A percentile compares a stretch with the other conserved stretches of the same genome.
phyloP scores from a whole-genome alignment of 768 basidiomycete genomes.

The Pulveroboletus ravenelii region DNA sequence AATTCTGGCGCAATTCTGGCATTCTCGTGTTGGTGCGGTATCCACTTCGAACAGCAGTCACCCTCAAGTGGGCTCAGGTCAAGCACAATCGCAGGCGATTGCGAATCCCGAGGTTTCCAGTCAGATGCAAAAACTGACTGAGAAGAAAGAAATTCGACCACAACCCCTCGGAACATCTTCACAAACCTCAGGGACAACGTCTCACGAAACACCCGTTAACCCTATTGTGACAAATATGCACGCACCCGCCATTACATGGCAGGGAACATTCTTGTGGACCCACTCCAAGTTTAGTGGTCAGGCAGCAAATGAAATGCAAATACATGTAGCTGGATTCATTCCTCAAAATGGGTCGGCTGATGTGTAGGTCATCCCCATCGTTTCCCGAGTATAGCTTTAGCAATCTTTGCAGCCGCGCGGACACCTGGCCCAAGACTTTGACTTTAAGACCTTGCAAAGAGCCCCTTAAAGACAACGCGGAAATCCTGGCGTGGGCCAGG shows the following conservation, averaged over 20 bases:
- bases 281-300: constrained; percentile 31
- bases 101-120: constrained; percentile 22
- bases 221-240: constrained; percentile 2
- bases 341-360: constrained; percentile 19
- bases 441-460: constrained; percentile 39
- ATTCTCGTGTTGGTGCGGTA: constrained; percentile 21
- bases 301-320: constrained; percentile 36
- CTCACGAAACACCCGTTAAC: constrained; percentile 9
- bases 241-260: constrained; percentile 35
- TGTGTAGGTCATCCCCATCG: constrained; percentile 31
- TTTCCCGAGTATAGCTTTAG: constrained; percentile 1
- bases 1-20: constrained; percentile 26
- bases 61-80: constrained; percentile 14
- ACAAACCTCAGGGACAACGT: constrained; percentile 15
- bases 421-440: constrained; percentile 51
- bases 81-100: constrained; percentile 5
- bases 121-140: constrained; percentile 48
- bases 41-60: constrained; percentile 1
- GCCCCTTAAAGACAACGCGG: constrained; percentile 34
- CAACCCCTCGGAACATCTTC: constrained; percentile 14
- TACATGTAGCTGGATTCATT: constrained; percentile 31
- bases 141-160: constrained; percentile 37
- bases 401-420: constrained; percentile 37
- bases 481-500: constrained; percentile 47
- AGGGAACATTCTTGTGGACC: constrained; percentile 44